A percentile compares a stretch with the other conserved stretches of the same genome.
These are phyloP conservation scores for Hypoxylon sp. DNA, from an alignment of 2,329 filamentous ascomycete genomes.

Conservation along the genomic window DNA sequence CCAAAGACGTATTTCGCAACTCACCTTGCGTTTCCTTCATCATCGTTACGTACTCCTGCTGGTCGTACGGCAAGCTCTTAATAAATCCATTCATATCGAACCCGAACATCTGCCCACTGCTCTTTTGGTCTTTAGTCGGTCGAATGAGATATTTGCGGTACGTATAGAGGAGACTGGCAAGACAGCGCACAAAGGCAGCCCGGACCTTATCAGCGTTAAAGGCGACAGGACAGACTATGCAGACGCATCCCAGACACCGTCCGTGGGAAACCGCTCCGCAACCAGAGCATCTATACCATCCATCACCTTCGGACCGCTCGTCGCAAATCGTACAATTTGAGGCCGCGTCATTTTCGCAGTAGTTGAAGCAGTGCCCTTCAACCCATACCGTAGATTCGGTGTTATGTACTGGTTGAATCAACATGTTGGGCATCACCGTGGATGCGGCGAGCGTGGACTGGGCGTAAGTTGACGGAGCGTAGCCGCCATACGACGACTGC, in stretches of 20 bases:
- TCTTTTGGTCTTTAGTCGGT: conserved; percentile 67
- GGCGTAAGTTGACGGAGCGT: conserved; percentile 84
- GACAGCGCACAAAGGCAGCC: conserved; percentile 69
- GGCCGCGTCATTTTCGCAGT: conserved; percentile 64
- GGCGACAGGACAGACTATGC: conserved; percentile 68
- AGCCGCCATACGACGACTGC: conserved; percentile 76
- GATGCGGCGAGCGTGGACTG: conserved; percentile 86
- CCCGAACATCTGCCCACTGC: conserved; percentile 65
- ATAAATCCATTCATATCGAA: conserved; percentile 73
- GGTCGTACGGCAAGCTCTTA: conserved; percentile 69
- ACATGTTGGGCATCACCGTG: conserved; percentile 85
- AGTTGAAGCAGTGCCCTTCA: conserved; percentile 82
- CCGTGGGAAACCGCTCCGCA: conserved; percentile 67
- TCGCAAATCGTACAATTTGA: conserved; percentile 77
- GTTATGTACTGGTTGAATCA: conserved; percentile 79
- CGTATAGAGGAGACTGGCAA: conserved; percentile 71
- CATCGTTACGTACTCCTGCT: conserved; percentile 70
- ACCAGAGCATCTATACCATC: conserved; percentile 75
- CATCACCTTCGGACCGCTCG: conserved; percentile 74
- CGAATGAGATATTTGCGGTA: conserved; percentile 70
- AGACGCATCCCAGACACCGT: conserved; percentile 68
- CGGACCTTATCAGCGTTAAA: conserved; percentile 69
- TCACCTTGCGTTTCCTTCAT: conserved; percentile 72
- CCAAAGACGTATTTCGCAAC: conserved; percentile 29
- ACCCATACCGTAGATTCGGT: conserved; percentile 84